Evolutionary conservation across 106 monocot species (phyloP).

Genomic region (Phalaenopsis equestris): DNA sequence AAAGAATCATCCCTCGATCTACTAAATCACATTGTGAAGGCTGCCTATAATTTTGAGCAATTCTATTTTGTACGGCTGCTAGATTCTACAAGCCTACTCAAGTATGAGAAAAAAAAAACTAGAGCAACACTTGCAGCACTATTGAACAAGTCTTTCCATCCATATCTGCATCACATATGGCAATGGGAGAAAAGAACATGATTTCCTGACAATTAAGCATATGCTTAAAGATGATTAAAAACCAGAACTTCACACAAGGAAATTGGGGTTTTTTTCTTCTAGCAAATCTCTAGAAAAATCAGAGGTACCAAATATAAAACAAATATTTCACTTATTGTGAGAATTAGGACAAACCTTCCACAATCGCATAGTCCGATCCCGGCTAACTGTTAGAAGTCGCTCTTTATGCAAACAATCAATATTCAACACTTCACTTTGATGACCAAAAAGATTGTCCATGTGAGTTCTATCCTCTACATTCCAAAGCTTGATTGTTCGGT

Average conservation of each 20-base stretch:
- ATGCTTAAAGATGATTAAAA: neutral
- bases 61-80: too few species aligned
- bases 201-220: neutral
- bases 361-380: constrained; percentile 72
- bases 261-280: neutral
- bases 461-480: constrained; percentile 88
- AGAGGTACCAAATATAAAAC: neutral
- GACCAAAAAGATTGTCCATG: constrained; percentile 84
- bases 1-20: too few species aligned
- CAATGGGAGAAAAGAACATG: neutral
- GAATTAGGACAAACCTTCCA: constrained; percentile 56
- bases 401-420: constrained; percentile 85
- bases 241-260: neutral
- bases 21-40: too few species aligned
- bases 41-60: too few species aligned
- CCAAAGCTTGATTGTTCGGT: constrained; percentile 89
- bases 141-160: neutral
- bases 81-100: too few species aligned
- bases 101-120: too few species aligned
- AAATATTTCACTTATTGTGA: neutral
- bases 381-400: constrained; percentile 65
- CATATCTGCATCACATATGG: neutral
- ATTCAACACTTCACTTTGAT: constrained; percentile 84
- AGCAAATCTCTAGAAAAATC: neutral
- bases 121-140: too few species aligned